Evolutionary conservation across 2,329 filamentous ascomycete species (phyloP).

Genomic region (Penicillium carneum): DNA sequence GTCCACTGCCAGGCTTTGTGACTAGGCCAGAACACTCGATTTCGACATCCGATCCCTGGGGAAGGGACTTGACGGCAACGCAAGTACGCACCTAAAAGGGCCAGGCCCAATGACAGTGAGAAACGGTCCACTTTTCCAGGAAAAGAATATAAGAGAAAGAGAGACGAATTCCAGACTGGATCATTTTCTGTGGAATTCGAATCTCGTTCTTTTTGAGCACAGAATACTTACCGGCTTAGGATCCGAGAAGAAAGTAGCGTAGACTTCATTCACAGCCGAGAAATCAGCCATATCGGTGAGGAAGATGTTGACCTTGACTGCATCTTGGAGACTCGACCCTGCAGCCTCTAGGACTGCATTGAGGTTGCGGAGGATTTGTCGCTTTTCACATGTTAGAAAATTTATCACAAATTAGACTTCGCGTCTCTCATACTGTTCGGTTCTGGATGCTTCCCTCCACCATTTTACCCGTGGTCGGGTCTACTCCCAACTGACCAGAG

Average conservation of each 20-base stretch:
- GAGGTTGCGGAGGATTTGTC: conserved; percentile 62
- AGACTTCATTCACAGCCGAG: conserved; percentile 79
- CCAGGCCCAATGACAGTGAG: conserved; percentile 9
- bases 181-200: background rate
- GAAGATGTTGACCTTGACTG: conserved; percentile 72
- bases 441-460: conserved; percentile 64
- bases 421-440: conserved; percentile 54
- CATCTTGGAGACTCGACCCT: conserved; percentile 64
- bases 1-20: conserved; percentile 25
- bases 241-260: conserved; percentile 50
- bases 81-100: conserved; percentile 48
- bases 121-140: conserved; percentile 3
- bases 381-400: conserved; percentile 39
- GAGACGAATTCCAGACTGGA: conserved; percentile 7
- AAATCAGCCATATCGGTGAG: conserved; percentile 70
- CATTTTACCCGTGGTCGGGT: conserved; percentile 60
- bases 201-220: background rate
- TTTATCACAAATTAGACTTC: background rate
- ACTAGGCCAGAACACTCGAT: conserved; percentile 60
- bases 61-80: conserved; percentile 61
- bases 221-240: conserved; percentile 36
- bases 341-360: conserved; percentile 66
- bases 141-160: background rate
- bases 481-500: conserved; percentile 67
- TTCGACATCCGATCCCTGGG: conserved; percentile 61